These are phyloP conservation scores for Aquilaria malaccensis DNA, from an alignment of 345 rosid genomes.

Conservation along the genomic window DNA sequence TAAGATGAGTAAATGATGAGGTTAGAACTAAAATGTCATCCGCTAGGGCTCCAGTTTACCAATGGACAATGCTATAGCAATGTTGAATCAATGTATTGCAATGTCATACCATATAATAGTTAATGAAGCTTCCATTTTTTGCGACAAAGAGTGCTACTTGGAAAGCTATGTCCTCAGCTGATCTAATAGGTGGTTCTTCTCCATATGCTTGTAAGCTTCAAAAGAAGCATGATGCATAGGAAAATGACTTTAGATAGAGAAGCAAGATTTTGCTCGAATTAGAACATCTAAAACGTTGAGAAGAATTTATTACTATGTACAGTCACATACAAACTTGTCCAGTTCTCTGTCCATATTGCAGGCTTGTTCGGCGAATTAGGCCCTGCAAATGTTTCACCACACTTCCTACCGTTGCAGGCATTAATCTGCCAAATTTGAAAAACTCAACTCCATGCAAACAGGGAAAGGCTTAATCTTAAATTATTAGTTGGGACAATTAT, in stretches of 20 bases:
- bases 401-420: slow-evolving; percentile 69
- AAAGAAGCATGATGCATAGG: background rate
- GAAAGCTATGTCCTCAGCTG: slow-evolving; percentile 72
- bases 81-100: background rate
- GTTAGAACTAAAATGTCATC: background rate
- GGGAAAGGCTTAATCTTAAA: too few relatives aligned
- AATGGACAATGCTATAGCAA: too few relatives aligned
- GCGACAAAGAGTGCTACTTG: slow-evolving; percentile 67
- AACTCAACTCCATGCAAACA: background rate
- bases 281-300: background rate
- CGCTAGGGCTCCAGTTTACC: too few relatives aligned
- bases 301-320: too few relatives aligned
- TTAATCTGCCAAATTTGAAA: slow-evolving; percentile 41
- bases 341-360: slow-evolving; percentile 84
- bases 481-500: too few relatives aligned
- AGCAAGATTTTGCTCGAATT: background rate
- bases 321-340: slow-evolving; percentile 68
- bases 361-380: slow-evolving; percentile 84
- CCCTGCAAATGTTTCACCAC: slow-evolving; percentile 74
- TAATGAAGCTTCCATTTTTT: slow-evolving; percentile 72
- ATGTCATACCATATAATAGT: slow-evolving; percentile 77
- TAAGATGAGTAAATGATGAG: slow-evolving; percentile 9
- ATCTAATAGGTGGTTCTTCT: slow-evolving; percentile 33
- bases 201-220: slow-evolving; percentile 64
- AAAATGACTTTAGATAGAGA: background rate